phyloP scores from a whole-genome alignment of 225 moss, liverwort and hornwort genomes.

The Bryoerythrophyllum caledonicum region DNA sequence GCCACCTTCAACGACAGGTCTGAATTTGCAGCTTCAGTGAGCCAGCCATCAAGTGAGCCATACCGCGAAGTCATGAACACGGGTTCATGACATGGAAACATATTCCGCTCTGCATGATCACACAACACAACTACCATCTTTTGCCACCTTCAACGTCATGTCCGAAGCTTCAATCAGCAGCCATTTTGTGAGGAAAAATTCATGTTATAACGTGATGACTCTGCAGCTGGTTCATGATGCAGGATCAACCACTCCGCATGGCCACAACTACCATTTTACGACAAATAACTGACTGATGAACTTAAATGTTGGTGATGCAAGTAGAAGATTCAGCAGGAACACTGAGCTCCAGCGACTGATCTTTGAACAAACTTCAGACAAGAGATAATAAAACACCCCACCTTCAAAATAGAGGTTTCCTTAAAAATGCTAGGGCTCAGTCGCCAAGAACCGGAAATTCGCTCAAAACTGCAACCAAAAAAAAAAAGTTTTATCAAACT shows the following conservation, averaged over 20 bases:
- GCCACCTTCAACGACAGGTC: not conserved
- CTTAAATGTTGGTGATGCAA: not conserved
- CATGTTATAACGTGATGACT: no score
- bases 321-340: not conserved
- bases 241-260: no score
- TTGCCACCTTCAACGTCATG: no score
- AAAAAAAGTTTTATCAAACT: no score
- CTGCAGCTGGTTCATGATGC: no score
- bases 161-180: no score
- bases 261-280: no score
- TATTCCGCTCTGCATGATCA: not conserved
- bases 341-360: not conserved
- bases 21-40: not conserved
- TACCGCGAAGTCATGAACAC: not conserved
- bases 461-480: no score
- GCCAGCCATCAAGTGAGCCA: not conserved
- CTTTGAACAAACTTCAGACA: not conserved
- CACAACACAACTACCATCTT: not conserved
- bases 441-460: no score
- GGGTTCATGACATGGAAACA: not conserved
- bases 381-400: not conserved
- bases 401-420: not conserved
- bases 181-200: no score
- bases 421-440: no score
- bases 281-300: no score